Base-by-base conservation (phyloP, 352 stramenopile species). In the Phytophthora pinifolia region DNA sequence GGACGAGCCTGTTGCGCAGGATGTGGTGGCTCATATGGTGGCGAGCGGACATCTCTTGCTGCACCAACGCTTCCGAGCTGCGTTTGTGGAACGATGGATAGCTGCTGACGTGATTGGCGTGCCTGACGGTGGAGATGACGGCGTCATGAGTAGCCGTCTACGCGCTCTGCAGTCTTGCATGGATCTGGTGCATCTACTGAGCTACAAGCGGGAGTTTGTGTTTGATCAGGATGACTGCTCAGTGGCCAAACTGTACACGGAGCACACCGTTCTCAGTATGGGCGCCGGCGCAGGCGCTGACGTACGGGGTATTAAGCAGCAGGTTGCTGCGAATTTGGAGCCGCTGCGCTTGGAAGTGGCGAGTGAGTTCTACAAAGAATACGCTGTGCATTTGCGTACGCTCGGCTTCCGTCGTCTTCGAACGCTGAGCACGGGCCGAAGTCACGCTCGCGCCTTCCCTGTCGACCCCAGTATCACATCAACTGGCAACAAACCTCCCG, bases 131-230 rank as follows among this genome's bases (percentile, higher is more conserved):
- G 73, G 84, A 41, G 77, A 82, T 44, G 62, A 75, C 15, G 79
- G 72, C 30, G 36, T 66, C 25, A 60, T 78, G 2, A 74, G 72
- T 12, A 68, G 54, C 47, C 65, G 83, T 54, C 59, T 89, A 59
- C 54, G 70, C 9, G 70, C 74, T 6, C 66, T 83, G 14, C 81
- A 90, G 56, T 86, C 80, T 22, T 88, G 81, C 32, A 89, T 94
- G 83, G 77, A 93, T 62, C 54, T 96, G 33, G 71, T 94, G 22
- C 89, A 93, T 25, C 57, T 96, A 25, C 55, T 96, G 5, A 88
- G 80, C 44, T 96, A 94, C 74, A 92, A 96, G 62, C 74, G 87
- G 27, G 70, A 89, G 41, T 91, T 96, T 70, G 83, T 96, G 14
- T 93, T 96, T 36, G 49, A 67, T 34, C 72, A 72, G 25, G 79